These are phyloP conservation scores for Sugiyamaella castrensis DNA, from an alignment of 1,139 yeast species.

Conservation along the genomic window DNA sequence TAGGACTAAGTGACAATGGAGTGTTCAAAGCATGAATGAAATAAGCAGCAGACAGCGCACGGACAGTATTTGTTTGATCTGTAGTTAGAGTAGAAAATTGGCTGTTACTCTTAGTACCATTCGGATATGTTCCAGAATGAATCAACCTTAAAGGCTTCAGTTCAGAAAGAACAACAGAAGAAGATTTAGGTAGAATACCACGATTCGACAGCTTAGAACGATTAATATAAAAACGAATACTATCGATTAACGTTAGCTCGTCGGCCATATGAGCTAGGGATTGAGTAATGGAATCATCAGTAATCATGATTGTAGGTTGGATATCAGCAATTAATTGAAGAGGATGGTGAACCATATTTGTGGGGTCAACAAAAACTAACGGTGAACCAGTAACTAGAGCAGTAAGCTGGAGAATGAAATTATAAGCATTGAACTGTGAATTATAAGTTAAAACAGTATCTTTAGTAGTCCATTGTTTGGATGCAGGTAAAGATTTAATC, in stretches of 20 bases:
- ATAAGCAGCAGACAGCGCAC: conserved; percentile 39
- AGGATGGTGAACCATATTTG: conserved; percentile 26
- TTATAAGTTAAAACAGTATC: conserved; percentile 36
- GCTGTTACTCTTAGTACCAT: conserved; percentile 11
- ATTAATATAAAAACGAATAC: conserved; percentile 26
- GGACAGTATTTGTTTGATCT: conserved; percentile 30
- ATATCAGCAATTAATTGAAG: conserved; percentile 22
- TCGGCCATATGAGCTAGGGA: conserved; percentile 28
- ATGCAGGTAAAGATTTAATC: conserved; percentile 34
- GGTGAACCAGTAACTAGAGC: conserved; percentile 34
- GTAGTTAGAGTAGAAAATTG: conserved; percentile 26
- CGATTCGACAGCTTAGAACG: conserved; percentile 15
- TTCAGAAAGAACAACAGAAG: conserved; percentile 24
- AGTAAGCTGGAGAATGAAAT: conserved; percentile 32
- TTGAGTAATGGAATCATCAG: conserved; percentile 33
- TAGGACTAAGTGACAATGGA: conserved; percentile 35
- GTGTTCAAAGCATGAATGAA: conserved; percentile 35
- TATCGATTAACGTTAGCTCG: conserved; percentile 17
- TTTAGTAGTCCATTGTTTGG: conserved; percentile 31
- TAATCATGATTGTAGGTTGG: conserved; percentile 31
- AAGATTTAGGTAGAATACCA: conserved; percentile 30
- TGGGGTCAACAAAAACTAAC: conserved; percentile 32
- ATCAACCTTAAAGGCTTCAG: conserved; percentile 34
- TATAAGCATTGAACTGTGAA: conserved; percentile 29
- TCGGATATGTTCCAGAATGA: conserved; percentile 25